Conservation (phyloP, 2,329 filamentous ascomycete genomes). For the Sclerotinia borealis region DNA sequence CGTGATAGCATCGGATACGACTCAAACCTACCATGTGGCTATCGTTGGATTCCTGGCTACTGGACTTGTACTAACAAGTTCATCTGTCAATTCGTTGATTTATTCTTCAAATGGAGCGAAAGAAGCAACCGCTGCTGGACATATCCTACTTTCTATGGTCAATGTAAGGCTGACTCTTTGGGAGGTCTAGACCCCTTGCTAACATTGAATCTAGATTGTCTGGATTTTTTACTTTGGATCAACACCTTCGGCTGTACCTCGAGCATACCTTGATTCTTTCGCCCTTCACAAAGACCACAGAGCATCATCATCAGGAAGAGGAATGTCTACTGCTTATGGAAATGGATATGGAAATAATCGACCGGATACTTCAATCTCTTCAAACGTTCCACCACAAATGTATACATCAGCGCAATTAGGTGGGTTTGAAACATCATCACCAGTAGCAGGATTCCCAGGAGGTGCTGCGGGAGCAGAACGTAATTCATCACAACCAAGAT, state of each 20-base stretch:
- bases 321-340: slow-evolving; percentile 66
- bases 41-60: slow-evolving; percentile 81
- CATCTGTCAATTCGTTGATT: slow-evolving; percentile 79
- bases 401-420: slow-evolving; percentile 94
- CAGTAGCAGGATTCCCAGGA: slow-evolving; percentile 45
- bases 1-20: slow-evolving; percentile 77
- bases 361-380: slow-evolving; percentile 79
- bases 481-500: slow-evolving; percentile 49
- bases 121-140: slow-evolving; percentile 85
- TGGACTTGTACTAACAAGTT: slow-evolving; percentile 78
- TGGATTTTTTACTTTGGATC: slow-evolving; percentile 99
- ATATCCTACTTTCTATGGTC: slow-evolving; percentile 90
- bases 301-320: slow-evolving; percentile 28
- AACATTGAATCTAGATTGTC: slow-evolving; percentile 57
- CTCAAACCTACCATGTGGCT: slow-evolving; percentile 85
- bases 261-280: slow-evolving; percentile 92
- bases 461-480: slow-evolving; percentile 41
- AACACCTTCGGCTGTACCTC: slow-evolving; percentile 75
- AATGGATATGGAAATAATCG: slow-evolving; percentile 64
- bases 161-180: slow-evolving; percentile 53
- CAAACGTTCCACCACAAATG: slow-evolving; percentile 80
- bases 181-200: not conserved
- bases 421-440: slow-evolving; percentile 93
- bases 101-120: slow-evolving; percentile 67
- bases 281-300: slow-evolving; percentile 77